A percentile compares a stretch with the other conserved stretches of the same genome.
phyloP scores from a whole-genome alignment of 2,329 filamentous ascomycete genomes.

The Cordyceps javanica region DNA sequence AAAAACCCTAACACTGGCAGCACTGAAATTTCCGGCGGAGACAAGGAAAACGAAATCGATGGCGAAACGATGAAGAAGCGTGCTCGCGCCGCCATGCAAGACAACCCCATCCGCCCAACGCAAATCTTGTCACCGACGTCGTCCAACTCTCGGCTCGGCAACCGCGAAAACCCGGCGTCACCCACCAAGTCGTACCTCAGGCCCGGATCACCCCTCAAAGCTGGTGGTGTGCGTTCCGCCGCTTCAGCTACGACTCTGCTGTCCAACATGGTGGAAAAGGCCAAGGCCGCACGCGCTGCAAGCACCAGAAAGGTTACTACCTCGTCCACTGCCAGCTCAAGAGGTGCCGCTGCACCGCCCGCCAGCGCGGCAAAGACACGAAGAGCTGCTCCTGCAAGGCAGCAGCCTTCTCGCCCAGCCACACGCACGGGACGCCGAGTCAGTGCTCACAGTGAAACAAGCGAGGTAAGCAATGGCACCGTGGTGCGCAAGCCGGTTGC shows the following conservation, averaged over 20 bases:
- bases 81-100: constrained; percentile 39
- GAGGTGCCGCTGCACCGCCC: constrained; percentile 30
- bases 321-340: constrained; percentile 37
- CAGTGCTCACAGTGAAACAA: constrained; percentile 57
- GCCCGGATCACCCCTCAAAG: constrained; percentile 58
- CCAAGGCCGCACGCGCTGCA: constrained; percentile 48
- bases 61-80: constrained; percentile 66
- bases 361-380: constrained; percentile 24
- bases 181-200: constrained; percentile 52
- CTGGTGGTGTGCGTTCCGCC: constrained; percentile 33
- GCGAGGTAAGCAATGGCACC: constrained; percentile 58
- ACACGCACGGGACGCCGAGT: constrained; percentile 46
- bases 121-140: constrained; percentile 77
- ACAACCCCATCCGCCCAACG: constrained; percentile 34
- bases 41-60: constrained; percentile 71
- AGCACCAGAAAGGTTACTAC: constrained; percentile 40
- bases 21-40: constrained; percentile 52
- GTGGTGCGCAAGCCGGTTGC: constrained; percentile 51
- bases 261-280: constrained; percentile 54
- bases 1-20: constrained; percentile 35
- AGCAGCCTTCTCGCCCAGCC: constrained; percentile 27
- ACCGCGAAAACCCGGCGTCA: constrained; percentile 43
- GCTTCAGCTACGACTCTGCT: constrained; percentile 40
- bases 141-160: constrained; percentile 64
- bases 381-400: constrained; percentile 24